Evolutionary conservation across 176 grass and related monocot genomes (phyloP), one percentile per base, ranked within the genome.

Genomic region (Puccinellia tenuiflora): DNA sequence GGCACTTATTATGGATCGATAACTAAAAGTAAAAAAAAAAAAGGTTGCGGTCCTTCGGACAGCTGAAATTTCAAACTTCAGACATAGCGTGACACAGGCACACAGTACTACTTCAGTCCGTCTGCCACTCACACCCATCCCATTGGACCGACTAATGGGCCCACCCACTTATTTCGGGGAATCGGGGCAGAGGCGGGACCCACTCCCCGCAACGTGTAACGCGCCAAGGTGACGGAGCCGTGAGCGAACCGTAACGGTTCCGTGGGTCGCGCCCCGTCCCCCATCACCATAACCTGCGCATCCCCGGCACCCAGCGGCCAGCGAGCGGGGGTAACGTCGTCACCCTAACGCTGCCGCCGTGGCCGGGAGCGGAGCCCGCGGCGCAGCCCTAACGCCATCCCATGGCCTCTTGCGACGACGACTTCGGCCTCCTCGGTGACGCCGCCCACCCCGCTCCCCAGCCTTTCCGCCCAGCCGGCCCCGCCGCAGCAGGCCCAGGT

Each of bases 351-450:
- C 82, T 70, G 83, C 83, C 53, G 72, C 64, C 83, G 88, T 86
- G 83, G 64, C 73, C n/a, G 65, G 73, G 55, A 83, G 88, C 79
- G 83, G 83, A 86, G 71, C 78, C 72, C 53, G 83, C 83, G 88
- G 74, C 74, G 84, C 72, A 90, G 81, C 88, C 90, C 90, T 92
- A n/a, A n/a, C n/a, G 86, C 85, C 86, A 85, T 80, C 78, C 78
- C 86, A 97, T 97, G 94, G 94, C 90, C 84, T 89, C 91, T 79
- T 97, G 90, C 94, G 88, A 91, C 91, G 94, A 93, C 78, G 91
- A 91, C 86, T 93, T 88, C 84, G 81, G 64, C 71, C 91, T 97
- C 84, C 91, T 93, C 88, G 79, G 83, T 76, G 94, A 93, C 65
- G 88, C 86, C 54, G 85, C 77, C 39, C 82, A 81, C 80, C 80